Percentiles rank a stretch among this genome's conserved stretches.
phyloP scores from a whole-genome alignment of 2,329 filamentous ascomycete species.

The Davidsoniella neocaledoniae region DNA sequence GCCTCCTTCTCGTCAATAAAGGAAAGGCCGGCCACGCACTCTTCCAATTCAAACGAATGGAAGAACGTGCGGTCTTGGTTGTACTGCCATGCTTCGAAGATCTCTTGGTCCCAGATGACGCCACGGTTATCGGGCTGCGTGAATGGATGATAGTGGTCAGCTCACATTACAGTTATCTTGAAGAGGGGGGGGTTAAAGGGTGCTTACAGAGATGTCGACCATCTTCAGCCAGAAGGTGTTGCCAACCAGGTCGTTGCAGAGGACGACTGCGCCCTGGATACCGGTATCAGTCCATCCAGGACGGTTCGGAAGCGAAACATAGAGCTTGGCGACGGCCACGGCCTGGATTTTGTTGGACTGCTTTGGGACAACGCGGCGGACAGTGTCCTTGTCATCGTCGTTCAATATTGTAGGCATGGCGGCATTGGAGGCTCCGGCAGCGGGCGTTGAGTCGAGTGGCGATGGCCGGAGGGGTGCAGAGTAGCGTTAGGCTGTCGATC shows the following conservation, averaged over 20 bases:
- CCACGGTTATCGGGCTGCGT: conserved; percentile 56
- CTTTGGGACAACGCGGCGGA: conserved; percentile 88
- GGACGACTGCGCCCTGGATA: conserved; percentile 75
- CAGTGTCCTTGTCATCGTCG: conserved; percentile 90
- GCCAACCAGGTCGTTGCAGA: conserved; percentile 86
- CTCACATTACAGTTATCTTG: conserved; percentile 11
- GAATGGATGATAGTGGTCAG: conserved; percentile 3
- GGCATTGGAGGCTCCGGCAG: neutral
- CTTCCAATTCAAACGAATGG: conserved; percentile 89
- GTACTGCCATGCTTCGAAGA: conserved; percentile 88
- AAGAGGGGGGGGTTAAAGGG: conserved; percentile 14
- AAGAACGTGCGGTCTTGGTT: conserved; percentile 97
- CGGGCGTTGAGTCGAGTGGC: too few species aligned
- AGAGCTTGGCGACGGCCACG: conserved; percentile 82
- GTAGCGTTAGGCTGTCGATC: neutral
- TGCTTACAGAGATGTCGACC: conserved; percentile 78
- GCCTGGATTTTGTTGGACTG: conserved; percentile 94
- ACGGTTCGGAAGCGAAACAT: conserved; percentile 75
- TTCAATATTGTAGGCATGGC: conserved; percentile 29
- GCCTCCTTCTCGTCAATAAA: conserved; percentile 97
- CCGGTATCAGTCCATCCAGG: conserved; percentile 88
- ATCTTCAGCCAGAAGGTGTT: conserved; percentile 96
- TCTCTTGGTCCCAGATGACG: conserved; percentile 93
- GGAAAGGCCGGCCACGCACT: conserved; percentile 75
- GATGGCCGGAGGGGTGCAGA: neutral